phyloP scores from a whole-genome alignment of 306 rosid genomes.

The Hippophae rhamnoides region DNA sequence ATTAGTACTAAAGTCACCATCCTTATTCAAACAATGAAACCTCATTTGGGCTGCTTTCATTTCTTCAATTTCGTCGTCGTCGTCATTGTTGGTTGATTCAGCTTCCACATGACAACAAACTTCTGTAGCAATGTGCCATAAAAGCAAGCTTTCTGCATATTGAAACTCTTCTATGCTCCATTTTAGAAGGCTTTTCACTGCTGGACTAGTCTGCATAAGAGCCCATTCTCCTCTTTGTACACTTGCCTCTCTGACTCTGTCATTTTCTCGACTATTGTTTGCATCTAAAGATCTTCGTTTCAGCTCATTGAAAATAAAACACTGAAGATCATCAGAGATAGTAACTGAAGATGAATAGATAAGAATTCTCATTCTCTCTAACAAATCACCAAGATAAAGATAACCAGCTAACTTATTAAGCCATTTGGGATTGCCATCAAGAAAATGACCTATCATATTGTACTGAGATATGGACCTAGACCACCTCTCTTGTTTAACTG shows the following conservation, averaged over 20 bases:
- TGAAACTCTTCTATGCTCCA: not conserved
- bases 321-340: not conserved
- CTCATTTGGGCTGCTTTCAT: not conserved
- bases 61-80: not conserved
- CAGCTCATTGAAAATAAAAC: not conserved
- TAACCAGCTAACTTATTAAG: not conserved
- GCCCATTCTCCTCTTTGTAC: not conserved
- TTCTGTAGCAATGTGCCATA: constrained; percentile 1
- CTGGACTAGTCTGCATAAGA: not conserved
- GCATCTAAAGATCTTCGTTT: not conserved
- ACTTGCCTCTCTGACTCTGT: not conserved
- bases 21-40: too few species aligned
- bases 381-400: not conserved
- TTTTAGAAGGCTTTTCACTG: not conserved
- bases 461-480: not conserved
- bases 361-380: not conserved
- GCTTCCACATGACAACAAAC: not conserved
- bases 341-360: not conserved
- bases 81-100: not conserved
- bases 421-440: not conserved
- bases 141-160: not conserved
- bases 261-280: not conserved
- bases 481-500: not conserved
- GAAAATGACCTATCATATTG: not conserved
- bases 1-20: too few species aligned